phyloP scores from a whole-genome alignment of 1,284 basidiomycete genomes.

The Tilletia indica region DNA sequence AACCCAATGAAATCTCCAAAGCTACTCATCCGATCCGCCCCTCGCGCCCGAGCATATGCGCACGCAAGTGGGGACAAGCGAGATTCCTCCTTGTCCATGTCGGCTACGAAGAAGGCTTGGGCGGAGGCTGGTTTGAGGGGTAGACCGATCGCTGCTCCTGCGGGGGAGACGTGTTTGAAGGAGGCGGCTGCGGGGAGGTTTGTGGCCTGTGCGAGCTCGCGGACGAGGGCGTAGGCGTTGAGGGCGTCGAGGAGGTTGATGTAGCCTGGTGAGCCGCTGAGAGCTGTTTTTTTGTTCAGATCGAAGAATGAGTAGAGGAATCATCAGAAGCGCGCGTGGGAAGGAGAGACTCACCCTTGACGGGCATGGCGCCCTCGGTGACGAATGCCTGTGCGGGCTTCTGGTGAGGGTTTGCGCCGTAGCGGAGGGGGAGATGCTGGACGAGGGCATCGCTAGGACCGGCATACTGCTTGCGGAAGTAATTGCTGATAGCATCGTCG shows the following conservation, averaged over 20 bases:
- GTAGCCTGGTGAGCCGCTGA: conserved; percentile 93
- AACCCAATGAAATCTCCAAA: conserved; percentile 99
- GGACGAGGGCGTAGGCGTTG: conserved; percentile 94
- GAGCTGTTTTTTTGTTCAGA: conserved; percentile 61
- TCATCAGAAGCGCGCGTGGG: neutral
- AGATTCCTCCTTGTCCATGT: conserved; percentile 67
- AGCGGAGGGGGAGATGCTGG: conserved; percentile 75
- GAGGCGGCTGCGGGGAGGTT: conserved; percentile 89
- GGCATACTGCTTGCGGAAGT: conserved; percentile 95
- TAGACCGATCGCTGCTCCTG: conserved; percentile 72
- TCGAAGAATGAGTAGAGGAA: neutral
- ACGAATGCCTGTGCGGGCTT: conserved; percentile 98
- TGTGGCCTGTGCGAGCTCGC: conserved; percentile 80
- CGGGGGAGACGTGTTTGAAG: conserved; percentile 99
- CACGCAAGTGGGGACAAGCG: conserved; percentile 78
- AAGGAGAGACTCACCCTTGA: conserved; percentile 70
- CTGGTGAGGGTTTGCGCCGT: conserved; percentile 98
- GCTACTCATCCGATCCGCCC: conserved; percentile 97
- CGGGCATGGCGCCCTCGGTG: conserved; percentile 81
- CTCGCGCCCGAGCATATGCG: conserved; percentile 93
- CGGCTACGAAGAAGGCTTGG: conserved; percentile 93
- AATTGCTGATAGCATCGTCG: conserved; percentile 91
- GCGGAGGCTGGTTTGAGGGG: conserved; percentile 82
- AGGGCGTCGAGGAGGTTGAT: conserved; percentile 99
- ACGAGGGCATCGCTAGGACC: conserved; percentile 61